Conservation (phyloP, 371 early-diverging fungal genomes). For the Mortierella sp. region DNA sequence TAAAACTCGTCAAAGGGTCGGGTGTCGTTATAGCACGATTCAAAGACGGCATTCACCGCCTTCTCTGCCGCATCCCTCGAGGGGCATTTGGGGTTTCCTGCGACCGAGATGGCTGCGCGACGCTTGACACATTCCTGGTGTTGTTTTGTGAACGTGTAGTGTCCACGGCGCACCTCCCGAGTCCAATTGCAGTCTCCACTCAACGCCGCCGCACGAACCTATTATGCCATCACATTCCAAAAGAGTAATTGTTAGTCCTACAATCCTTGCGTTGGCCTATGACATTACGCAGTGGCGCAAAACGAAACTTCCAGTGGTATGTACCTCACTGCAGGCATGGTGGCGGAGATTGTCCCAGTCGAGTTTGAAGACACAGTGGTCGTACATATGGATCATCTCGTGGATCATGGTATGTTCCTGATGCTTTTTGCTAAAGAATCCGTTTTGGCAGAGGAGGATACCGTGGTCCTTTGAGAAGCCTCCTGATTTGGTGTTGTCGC, state of each 20-base stretch:
- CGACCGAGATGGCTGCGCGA: constrained; percentile 86
- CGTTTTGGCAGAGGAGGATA: constrained; percentile 90
- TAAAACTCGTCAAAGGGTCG: constrained; percentile 96
- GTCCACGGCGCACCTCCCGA: constrained; percentile 88
- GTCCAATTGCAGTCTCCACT: constrained; percentile 94
- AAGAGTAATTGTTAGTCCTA: background rate
- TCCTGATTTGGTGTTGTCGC: constrained; percentile 84
- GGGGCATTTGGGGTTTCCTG: constrained; percentile 81
- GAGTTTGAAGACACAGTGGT: constrained; percentile 85
- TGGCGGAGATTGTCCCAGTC: constrained; percentile 90
- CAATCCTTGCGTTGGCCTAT: background rate
- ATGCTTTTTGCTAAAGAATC: constrained; percentile 76
- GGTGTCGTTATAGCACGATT: constrained; percentile 93
- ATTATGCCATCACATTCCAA: background rate
- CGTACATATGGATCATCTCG: constrained; percentile 97
- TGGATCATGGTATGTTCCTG: constrained; percentile 94
- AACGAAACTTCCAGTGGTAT: background rate
- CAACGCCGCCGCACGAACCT: constrained; percentile 92
- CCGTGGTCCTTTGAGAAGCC: constrained; percentile 87
- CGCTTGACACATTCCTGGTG: constrained; percentile 95
- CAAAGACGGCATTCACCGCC: constrained; percentile 90
- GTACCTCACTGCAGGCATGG: constrained; percentile 92
- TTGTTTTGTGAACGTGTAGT: constrained; percentile 86
- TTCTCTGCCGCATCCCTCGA: constrained; percentile 85
- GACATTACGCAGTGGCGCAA: background rate